Base-by-base conservation (phyloP, 2,329 filamentous ascomycete genomes). In the Beauveria asiatica region DNA sequence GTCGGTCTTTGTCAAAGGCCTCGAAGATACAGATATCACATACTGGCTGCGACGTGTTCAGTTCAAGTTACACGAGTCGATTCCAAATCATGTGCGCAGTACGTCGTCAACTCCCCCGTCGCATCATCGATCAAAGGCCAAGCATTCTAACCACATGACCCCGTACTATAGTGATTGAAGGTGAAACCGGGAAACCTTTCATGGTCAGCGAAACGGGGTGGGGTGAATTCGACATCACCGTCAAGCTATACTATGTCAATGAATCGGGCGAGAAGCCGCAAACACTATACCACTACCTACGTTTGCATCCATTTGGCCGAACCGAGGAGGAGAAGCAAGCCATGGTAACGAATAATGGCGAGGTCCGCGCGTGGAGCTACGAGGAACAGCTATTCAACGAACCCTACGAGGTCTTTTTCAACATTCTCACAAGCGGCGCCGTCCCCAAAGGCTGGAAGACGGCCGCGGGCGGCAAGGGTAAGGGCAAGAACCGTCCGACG, bases 361-460 rank as follows among this genome's bases (percentile, higher is more conserved):
- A 87, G 68, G 86, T 97, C 49, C 78, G 87, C 37, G 84, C 86
- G 55, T 93, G 94, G 81, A 87, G 85, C 61, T 91, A 97, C 70
- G 94, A 99, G 73, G 92, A 96, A 70, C 88, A 97, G 65, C 83
- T 97, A 54, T 99, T 99, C 80, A 97, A 96, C 75, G 94, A 99
- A 74, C 94, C 94, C 0, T 94, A 92, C 67, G 90, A 96, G 73
- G 84, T 89, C 50, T 93, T 99, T 70, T 97, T 90, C 75, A 90
- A 96, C 64, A 80, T 90, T 30, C 79, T 99, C 63, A 97, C 92
- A 2, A 80, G 82, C 6, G 90, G 90, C 62, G 84, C 86, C 27
- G 83, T 80, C 5, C 78, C 79, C 55, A 78, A 76, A 64, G 75
- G 74, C 64, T 78, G 73, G 69, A 69, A 72, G 64, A 63, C 71